A percentile compares a stretch with the other conserved stretches of the same genome.
phyloP scores from a whole-genome alignment of 305 asterid species.

The Galium porrigens region DNA sequence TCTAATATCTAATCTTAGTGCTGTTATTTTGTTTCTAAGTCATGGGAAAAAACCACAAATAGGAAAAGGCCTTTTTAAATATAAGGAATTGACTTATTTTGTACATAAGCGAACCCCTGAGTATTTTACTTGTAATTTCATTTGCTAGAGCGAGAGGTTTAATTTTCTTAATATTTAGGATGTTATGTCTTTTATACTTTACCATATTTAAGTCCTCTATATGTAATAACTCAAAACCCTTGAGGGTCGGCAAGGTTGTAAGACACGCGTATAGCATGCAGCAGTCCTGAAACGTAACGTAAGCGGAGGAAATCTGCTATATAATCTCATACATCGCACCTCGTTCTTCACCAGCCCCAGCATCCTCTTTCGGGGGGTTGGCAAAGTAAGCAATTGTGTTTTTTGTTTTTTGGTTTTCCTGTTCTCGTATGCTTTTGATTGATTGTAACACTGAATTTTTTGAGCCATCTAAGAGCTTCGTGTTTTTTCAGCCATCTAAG shows the following conservation, averaged over 20 bases:
- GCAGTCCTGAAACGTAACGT: background rate
- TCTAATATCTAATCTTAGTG: background rate
- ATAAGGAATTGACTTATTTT: background rate
- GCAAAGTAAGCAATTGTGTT: background rate
- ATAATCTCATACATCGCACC: background rate
- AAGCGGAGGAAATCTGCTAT: background rate
- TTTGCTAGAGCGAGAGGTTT: background rate
- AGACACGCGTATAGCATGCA: background rate
- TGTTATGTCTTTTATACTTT: background rate
- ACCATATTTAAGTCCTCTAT: background rate
- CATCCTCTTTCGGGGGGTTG: slow-evolving; percentile 1
- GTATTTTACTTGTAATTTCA: background rate
- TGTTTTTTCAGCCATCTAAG: background rate
- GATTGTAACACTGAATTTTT: background rate
- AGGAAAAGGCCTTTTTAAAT: background rate
- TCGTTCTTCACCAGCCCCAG: background rate
- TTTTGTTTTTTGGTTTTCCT: background rate
- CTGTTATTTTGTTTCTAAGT: background rate
- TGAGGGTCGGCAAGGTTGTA: background rate
- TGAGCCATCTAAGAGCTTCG: background rate
- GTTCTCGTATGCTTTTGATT: background rate
- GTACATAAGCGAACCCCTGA: background rate
- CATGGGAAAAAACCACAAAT: background rate
- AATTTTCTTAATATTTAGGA: background rate
- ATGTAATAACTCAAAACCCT: background rate